phyloP scores from a whole-genome alignment of 345 rosid species.

The Populus euphratica region DNA sequence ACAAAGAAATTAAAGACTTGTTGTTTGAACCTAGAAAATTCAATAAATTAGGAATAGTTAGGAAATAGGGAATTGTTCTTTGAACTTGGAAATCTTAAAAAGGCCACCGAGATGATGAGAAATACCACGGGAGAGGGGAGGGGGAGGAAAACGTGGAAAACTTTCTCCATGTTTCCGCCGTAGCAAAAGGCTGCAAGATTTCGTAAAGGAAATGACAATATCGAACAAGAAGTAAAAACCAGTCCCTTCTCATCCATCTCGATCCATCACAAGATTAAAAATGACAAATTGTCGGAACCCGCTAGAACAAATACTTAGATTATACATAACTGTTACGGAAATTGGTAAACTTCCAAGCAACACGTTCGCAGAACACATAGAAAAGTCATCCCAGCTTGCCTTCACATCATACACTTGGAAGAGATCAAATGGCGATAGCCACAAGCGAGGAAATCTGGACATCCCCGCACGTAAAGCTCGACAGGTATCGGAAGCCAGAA shows the following conservation, averaged over 20 bases:
- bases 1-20: no score
- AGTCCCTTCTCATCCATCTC: background rate
- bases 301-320: background rate
- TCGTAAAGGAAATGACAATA: background rate
- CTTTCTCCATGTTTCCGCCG: background rate
- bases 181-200: background rate
- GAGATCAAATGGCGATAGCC: background rate
- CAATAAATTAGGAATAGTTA: no score
- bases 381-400: background rate
- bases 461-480: conserved; percentile 7
- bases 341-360: background rate
- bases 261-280: background rate
- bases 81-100: no score
- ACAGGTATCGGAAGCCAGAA: conserved; percentile 15
- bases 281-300: background rate
- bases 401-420: background rate
- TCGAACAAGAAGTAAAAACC: background rate
- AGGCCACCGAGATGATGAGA: no score
- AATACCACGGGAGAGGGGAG: no score
- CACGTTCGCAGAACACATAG: background rate
- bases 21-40: no score
- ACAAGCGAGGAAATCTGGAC: background rate
- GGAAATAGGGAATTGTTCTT: no score
- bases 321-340: background rate
- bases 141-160: no score